Base-by-base conservation (phyloP, 2,329 filamentous ascomycete genomes). In the Apiospora marii region DNA sequence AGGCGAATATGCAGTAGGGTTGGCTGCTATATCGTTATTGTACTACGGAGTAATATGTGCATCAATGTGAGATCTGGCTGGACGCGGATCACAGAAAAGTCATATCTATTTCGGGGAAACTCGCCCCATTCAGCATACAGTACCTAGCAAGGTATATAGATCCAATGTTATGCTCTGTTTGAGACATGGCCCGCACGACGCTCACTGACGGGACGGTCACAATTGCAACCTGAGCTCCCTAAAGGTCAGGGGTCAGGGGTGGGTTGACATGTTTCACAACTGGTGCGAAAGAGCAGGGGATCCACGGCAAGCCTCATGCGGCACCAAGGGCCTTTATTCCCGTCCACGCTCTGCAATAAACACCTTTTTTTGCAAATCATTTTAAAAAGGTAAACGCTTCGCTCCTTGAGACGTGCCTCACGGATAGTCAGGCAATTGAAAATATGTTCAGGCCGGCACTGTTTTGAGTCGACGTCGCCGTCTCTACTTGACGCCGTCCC, bases 271-370 rank as follows among this genome's bases (percentile, higher is more conserved):
- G 58, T 64, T 64, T 64, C 58, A 64, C 58, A 41, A 64, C 22
- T 41, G 58, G 58, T 64, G 58, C 58, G 58, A 41, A 64, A 64
- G 19, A 64, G n/a, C 58, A 22, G 19, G 34, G 34, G 30, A 64
- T 64, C 58, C 58, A 64, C 58, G 34, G 58, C 30, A 64, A 64
- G 34, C 58, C 34, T 64, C 58, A 64, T 64, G 58, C 58, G 58
- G 58, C 34, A 64, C 58, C 8, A 61, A 37, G 30, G 53, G 27
- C 30, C 53, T 53, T 34, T 22, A 30, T 30, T 34, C 27, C 53
- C 53, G 7, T 22, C 53, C 14, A 37, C 22, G 53, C 30, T 22
- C 53, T 61, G 53, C 53, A 34, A 22, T 37, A 61, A 61, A 61
- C 53, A 61, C 4, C 34, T 58, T 58, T 41, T 51, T 51, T 61